Conservation (phyloP, 805 yeast species). For the Cyberlindnera suaveolens region DNA sequence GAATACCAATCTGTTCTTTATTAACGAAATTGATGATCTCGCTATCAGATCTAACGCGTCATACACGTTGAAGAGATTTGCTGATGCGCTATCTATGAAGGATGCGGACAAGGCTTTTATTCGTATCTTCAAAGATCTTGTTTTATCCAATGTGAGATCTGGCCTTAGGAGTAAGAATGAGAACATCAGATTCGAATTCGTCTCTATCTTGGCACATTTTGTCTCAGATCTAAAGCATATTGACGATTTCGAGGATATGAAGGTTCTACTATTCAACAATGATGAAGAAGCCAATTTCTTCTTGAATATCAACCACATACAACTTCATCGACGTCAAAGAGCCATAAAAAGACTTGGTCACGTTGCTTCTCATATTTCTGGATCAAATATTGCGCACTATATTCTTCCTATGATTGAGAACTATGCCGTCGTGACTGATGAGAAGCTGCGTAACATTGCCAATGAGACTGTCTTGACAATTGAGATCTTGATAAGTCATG, state of each 20-base stretch:
- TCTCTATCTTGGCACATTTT: constrained; percentile 57
- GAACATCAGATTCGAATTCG: constrained; percentile 63
- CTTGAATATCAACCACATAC: constrained; percentile 73
- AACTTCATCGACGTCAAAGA: constrained; percentile 76
- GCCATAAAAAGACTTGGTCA: constrained; percentile 65
- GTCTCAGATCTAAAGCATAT: constrained; percentile 41
- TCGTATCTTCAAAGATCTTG: constrained; percentile 39
- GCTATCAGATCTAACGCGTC: constrained; percentile 77
- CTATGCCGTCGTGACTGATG: constrained; percentile 56
- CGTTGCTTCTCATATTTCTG: constrained; percentile 39
- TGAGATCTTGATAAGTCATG: constrained; percentile 46
- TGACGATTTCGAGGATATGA: constrained; percentile 60
- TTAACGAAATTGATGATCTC: constrained; percentile 73
- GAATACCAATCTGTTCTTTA: constrained; percentile 58
- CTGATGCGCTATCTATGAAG: constrained; percentile 39
- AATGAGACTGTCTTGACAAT: constrained; percentile 63
- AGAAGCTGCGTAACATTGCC: constrained; percentile 52
- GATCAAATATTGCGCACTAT: constrained; percentile 66
- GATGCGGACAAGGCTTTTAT: constrained; percentile 27
- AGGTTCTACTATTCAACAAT: constrained; percentile 49
- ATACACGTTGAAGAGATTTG: constrained; percentile 52
- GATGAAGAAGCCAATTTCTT: constrained; percentile 85
- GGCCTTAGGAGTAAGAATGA: constrained; percentile 63
- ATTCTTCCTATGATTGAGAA: constrained; percentile 81
- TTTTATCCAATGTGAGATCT: constrained; percentile 58